Evolutionary conservation across 2,329 filamentous ascomycete genomes (phyloP).

Genomic region (Paradendryphiella salina): DNA sequence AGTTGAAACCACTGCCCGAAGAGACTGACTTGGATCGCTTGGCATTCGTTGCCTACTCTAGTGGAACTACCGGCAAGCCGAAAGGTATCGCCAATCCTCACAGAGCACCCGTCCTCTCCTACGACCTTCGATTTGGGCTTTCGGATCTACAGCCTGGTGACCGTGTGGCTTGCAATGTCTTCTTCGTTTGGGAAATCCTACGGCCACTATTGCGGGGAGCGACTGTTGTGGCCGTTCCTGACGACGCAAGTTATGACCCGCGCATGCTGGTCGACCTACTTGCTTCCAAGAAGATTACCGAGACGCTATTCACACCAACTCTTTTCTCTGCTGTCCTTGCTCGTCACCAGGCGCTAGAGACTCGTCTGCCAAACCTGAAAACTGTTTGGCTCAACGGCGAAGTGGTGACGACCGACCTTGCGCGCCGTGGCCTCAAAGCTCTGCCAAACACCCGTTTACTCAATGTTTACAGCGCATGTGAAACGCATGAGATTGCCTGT

Average conservation of each 20-base stretch:
- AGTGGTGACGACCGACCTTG: conserved; percentile 78
- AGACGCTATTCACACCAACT: conserved; percentile 83
- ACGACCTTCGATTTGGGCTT: conserved; percentile 70
- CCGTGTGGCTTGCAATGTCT: conserved; percentile 84
- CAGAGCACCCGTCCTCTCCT: conserved; percentile 72
- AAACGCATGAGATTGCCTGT: conserved; percentile 79
- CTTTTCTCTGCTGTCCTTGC: conserved; percentile 74
- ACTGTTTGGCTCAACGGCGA: conserved; percentile 82
- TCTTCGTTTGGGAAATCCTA: conserved; percentile 84
- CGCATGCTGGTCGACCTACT: conserved; percentile 73
- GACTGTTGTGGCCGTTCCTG: conserved; percentile 73
- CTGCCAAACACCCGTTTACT: conserved; percentile 71
- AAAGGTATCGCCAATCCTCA: conserved; percentile 83
- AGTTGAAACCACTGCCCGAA: conserved; percentile 57
- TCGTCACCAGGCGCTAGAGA: conserved; percentile 66
- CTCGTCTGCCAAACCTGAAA: conserved; percentile 65
- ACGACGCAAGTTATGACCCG: conserved; percentile 77
- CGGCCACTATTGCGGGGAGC: conserved; percentile 75
- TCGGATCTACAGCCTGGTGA: conserved; percentile 72
- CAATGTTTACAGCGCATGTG: conserved; percentile 81
- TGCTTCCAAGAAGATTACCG: conserved; percentile 67
- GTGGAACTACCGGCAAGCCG: conserved; percentile 75
- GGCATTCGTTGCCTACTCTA: conserved; percentile 80
- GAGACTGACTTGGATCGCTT: conserved; percentile 73
- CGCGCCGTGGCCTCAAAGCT: conserved; percentile 66